phyloP scores from a whole-genome alignment of 148 eudicot genomes.

The Camellia granthamiana region DNA sequence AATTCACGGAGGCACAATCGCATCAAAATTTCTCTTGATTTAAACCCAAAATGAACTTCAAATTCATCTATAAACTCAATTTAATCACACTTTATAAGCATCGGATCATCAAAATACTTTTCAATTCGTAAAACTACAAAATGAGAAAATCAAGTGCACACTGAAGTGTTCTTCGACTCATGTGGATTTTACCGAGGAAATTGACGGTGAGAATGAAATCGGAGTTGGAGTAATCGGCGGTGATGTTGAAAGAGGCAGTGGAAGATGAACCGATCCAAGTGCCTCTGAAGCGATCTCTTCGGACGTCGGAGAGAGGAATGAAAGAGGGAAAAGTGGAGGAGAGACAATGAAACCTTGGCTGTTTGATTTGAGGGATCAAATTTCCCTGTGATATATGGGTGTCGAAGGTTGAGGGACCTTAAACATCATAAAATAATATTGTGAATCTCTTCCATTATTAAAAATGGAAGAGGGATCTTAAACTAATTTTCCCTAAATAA shows the following conservation, averaged over 20 bases:
- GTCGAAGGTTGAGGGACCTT: no score
- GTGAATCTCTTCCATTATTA: no score
- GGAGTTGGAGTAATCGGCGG: slow-evolving; percentile 16
- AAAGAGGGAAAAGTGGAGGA: slow-evolving; percentile 15
- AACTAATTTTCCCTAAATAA: no score
- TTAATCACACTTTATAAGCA: background rate
- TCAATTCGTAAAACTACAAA: background rate
- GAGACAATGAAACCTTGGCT: background rate
- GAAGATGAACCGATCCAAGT: slow-evolving; percentile 40
- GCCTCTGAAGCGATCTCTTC: slow-evolving; percentile 18
- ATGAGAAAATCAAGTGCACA: background rate
- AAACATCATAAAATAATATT: no score
- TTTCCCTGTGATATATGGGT: no score
- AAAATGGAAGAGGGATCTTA: no score
- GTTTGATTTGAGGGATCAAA: no score
- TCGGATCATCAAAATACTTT: background rate
- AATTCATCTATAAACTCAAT: background rate
- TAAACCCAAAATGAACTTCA: background rate
- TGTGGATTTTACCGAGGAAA: slow-evolving; percentile 29
- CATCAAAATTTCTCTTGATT: background rate
- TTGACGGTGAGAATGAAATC: slow-evolving; percentile 36
- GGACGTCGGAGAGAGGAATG: slow-evolving; percentile 8
- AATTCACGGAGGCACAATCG: background rate
- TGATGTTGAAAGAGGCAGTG: slow-evolving; percentile 36
- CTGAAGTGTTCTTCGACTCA: slow-evolving; percentile 18